Percentiles rank a stretch among this genome's conserved stretches.
phyloP scores from a whole-genome alignment of 371 early-diverging fungal genomes.

The Mucor velutinosus region DNA sequence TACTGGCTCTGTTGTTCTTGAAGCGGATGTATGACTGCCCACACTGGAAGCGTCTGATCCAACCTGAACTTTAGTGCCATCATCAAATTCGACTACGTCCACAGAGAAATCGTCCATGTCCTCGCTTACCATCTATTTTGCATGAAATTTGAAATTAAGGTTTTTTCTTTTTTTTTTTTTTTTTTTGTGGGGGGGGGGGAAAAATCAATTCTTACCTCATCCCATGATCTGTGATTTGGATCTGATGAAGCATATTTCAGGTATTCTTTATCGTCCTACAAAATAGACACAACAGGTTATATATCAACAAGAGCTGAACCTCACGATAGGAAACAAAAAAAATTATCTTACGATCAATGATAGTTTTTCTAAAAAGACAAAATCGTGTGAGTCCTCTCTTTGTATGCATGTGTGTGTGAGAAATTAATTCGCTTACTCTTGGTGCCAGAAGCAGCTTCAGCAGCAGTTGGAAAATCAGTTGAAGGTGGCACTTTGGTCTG shows the following conservation, averaged over 20 bases:
- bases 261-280: constrained; percentile 26
- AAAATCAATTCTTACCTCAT: constrained; percentile 31
- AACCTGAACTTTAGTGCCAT: constrained; percentile 28
- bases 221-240: constrained; percentile 33
- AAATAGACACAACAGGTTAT: background rate
- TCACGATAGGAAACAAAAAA: background rate
- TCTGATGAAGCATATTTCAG: constrained; percentile 21
- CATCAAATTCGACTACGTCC: constrained; percentile 34
- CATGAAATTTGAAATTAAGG: background rate
- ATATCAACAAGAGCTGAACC: background rate
- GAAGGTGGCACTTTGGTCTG: constrained; percentile 6
- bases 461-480: constrained; percentile 35
- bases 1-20: constrained; percentile 15
- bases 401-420: background rate
- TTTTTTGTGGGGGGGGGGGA: no score
- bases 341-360: constrained; percentile 7
- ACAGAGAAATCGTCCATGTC: constrained; percentile 30
- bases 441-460: constrained; percentile 22
- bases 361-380: constrained; percentile 9
- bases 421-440: constrained; percentile 20
- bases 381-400: background rate
- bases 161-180: no score
- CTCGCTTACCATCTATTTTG: constrained; percentile 31
- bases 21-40: background rate
- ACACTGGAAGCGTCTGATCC: background rate